A percentile compares a stretch with the other conserved stretches of the same genome.
Conservation (phyloP, 805 yeast species). For the Ogataea wickerhamii region DNA sequence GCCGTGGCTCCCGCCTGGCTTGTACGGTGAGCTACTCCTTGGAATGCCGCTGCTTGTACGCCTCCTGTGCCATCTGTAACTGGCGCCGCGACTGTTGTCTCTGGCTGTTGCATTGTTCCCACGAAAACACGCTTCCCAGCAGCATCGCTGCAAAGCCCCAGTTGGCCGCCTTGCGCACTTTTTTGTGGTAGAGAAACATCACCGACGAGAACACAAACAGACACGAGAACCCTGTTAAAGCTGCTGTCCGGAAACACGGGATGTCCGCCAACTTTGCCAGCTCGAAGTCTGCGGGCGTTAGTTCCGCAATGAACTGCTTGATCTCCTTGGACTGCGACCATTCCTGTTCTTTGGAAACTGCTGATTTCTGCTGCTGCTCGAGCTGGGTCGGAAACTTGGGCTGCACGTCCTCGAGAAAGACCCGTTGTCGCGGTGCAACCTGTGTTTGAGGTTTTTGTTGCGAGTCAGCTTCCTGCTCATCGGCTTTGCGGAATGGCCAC, state of each 20-base stretch:
- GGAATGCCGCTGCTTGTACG: conserved; percentile 30
- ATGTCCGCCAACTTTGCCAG: conserved; percentile 49
- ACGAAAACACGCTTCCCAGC: conserved; percentile 76
- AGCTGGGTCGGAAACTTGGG: conserved; percentile 38
- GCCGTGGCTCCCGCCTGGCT: conserved; percentile 48
- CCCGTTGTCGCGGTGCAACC: conserved; percentile 22
- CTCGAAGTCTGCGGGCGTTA: conserved; percentile 50
- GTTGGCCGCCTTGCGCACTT: conserved; percentile 59
- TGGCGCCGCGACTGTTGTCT: conserved; percentile 64
- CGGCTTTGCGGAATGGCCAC: conserved; percentile 19
- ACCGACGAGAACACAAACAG: conserved; percentile 68
- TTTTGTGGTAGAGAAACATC: conserved; percentile 63
- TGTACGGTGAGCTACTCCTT: conserved; percentile 31
- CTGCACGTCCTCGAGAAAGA: conserved; percentile 48
- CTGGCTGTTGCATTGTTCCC: conserved; percentile 87
- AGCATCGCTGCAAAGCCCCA: conserved; percentile 83
- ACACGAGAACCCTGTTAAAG: conserved; percentile 68
- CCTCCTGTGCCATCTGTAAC: conserved; percentile 65
- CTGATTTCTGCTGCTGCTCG: conserved; percentile 5
- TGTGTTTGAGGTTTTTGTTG: too few species aligned
- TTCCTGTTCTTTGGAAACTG: conserved; percentile 2
- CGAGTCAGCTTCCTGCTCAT: conserved; percentile 4
- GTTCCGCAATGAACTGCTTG: conserved; percentile 21
- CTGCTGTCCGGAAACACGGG: conserved; percentile 81
- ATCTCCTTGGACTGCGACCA: conserved; percentile 23